These are phyloP conservation scores for Linnemannia schmuckeri DNA, from an alignment of 192 early-diverging fungal genomes.

Conservation along the genomic window DNA sequence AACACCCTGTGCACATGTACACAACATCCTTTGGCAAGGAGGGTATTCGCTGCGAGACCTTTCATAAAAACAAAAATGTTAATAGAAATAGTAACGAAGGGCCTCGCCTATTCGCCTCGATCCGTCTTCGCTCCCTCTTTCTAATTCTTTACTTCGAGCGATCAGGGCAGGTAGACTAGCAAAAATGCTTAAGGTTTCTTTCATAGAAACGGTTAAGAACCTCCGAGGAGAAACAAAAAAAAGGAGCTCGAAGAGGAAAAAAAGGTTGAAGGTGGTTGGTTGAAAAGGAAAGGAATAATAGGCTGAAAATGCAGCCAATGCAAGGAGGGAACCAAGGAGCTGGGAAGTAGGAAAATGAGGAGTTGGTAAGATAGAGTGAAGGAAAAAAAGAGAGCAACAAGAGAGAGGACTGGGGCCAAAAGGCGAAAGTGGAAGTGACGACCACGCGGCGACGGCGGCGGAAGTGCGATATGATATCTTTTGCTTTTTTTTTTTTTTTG, in stretches of 20 bases:
- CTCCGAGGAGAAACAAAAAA: too few relatives aligned
- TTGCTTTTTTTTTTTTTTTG: too few relatives aligned
- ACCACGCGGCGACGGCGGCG: constrained; percentile 1
- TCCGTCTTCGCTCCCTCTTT: not conserved
- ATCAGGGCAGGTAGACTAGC: too few relatives aligned
- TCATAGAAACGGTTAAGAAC: too few relatives aligned
- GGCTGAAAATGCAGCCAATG: not conserved
- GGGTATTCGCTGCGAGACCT: not conserved
- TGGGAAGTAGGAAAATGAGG: not conserved
- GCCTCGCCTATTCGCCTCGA: not conserved
- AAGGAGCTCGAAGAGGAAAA: too few relatives aligned
- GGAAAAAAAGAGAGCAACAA: not conserved
- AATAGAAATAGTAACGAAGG: not conserved
- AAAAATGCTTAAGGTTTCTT: too few relatives aligned
- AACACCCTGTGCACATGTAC: not conserved
- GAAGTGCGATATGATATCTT: not conserved
- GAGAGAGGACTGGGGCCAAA: not conserved
- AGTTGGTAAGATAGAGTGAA: not conserved
- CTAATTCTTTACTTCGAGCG: too few relatives aligned
- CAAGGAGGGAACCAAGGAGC: not conserved
- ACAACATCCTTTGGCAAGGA: not conserved
- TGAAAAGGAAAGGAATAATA: not conserved
- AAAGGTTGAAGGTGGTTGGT: too few relatives aligned
- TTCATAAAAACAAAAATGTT: not conserved
- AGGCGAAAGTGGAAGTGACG: not conserved